Conservation (phyloP, 352 stramenopile species). For the Phytophthora pluvialis region DNA sequence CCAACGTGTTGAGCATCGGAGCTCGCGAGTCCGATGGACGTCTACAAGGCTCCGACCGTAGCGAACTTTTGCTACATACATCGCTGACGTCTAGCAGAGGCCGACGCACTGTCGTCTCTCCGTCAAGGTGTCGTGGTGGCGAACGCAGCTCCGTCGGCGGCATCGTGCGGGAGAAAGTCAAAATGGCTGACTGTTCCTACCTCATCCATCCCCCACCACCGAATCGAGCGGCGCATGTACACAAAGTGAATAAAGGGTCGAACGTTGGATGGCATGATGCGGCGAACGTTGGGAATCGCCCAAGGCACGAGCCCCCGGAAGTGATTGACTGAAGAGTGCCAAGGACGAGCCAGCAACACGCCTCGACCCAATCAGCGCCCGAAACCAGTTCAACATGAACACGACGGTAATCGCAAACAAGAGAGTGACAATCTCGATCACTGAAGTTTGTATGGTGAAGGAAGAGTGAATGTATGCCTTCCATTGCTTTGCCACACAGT, state of each 20-base stretch:
- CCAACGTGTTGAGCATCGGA: conserved; percentile 27
- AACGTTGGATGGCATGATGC: conserved; percentile 28
- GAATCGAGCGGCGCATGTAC: conserved; percentile 11
- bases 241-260: conserved; percentile 3
- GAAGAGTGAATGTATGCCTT: too few relatives aligned
- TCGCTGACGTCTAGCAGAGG: conserved; percentile 20
- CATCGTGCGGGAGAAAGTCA: conserved; percentile 18
- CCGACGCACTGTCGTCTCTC: conserved; percentile 9
- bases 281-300: conserved; percentile 11
- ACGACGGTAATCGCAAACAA: too few relatives aligned
- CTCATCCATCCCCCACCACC: conserved; percentile 24
- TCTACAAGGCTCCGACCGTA: background rate
- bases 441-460: too few relatives aligned
- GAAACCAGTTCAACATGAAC: conserved; percentile 22
- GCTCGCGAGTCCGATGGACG: background rate
- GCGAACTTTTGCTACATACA: conserved; percentile 3
- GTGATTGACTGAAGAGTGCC: conserved; percentile 35
- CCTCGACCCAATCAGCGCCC: conserved; percentile 33
- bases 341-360: conserved; percentile 25
- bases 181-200: conserved; percentile 14
- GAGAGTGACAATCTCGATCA: too few relatives aligned
- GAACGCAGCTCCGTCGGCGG: conserved; percentile 22
- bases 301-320: conserved; percentile 37
- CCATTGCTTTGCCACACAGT: too few relatives aligned
- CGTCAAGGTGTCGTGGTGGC: conserved; percentile 2